A percentile compares a stretch with the other conserved stretches of the same genome.
These are phyloP conservation scores for Dichomitus squalens DNA, from an alignment of 1,284 basidiomycete genomes.

Conservation along the genomic window DNA sequence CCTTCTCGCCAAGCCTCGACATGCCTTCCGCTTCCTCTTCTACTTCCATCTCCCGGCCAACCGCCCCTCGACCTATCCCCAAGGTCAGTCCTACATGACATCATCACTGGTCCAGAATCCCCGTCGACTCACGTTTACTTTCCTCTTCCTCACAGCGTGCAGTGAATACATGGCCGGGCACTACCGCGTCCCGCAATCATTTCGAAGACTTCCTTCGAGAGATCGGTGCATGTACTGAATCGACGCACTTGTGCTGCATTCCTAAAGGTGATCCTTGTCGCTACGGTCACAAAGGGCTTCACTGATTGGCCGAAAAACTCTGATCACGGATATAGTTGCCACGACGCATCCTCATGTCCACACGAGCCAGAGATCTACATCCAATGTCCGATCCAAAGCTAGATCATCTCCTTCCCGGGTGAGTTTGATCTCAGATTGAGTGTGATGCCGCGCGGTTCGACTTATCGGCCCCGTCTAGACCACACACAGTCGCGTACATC, in stretches of 20 bases:
- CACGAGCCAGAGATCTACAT: constrained; percentile 8
- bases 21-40: constrained; percentile 21
- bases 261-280: constrained; percentile 8
- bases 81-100: constrained; percentile 22
- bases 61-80: constrained; percentile 13
- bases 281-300: neutral
- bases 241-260: constrained; percentile 25
- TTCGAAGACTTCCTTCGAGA: constrained; percentile 33
- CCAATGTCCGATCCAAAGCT: constrained; percentile 6
- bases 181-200: constrained; percentile 18
- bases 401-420: constrained; percentile 18
- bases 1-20: constrained; percentile 1
- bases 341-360: constrained; percentile 21
- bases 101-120: constrained; percentile 2
- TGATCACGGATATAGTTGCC: constrained; percentile 27
- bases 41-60: constrained; percentile 10
- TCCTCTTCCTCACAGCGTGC: constrained; percentile 13
- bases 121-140: neutral
- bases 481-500: constrained; percentile 10
- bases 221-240: constrained; percentile 26
- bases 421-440: constrained; percentile 7
- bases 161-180: constrained; percentile 23
- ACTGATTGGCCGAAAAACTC: neutral
- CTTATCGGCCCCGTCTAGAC: neutral
- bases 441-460: neutral